Base-by-base conservation (phyloP, 768 basidiomycete genomes). In the Mycena rosella region DNA sequence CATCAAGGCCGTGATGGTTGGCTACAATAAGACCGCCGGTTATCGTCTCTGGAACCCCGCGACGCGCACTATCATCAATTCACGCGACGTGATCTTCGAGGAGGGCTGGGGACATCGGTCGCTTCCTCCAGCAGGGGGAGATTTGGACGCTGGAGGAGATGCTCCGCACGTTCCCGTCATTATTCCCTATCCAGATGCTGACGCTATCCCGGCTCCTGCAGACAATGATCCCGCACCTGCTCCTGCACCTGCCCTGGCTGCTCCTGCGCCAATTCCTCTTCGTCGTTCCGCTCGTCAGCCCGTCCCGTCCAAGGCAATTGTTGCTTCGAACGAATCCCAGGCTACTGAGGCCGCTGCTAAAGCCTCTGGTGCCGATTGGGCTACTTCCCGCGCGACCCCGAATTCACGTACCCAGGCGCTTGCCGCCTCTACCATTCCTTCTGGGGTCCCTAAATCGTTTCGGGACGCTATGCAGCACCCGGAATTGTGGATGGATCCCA, bases 41-140 rank as follows among this genome's bases (percentile, higher is more conserved):
- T 78, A 79, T 54, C 72, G 69, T 29, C 26, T 79, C 0, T 65
- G 68, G 11, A 70, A 74, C 36, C 29, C 59, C 9, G 18, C 27
- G 0, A 60, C 44, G 0, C 73, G 76, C 7, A 30, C 22, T 14
- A 61, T 76, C 15, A 62, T 74, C 38, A 64, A 58, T 14, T 55
- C 66, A 6, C 45, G 75, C 5, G 42, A 42, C 42, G 42, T 42
- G 8, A 15, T 42, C 18, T 42, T 42, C 42, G 42, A 42, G 42
- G 42, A 78, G 54, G 73, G 75, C 0, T 11, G 3, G 0, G 65
- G 56, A 0, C 67, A 76, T 44, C 51, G 60, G 3, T 15, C 60
- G n/a, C 30, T 34, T 52, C 20, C 57, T 32, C 64, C 57, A 58
- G 64, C 64, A 42, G 64, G 57, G 64, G 64, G 42, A 42, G 42